Percentiles rank a stretch among this genome's conserved stretches.
phyloP scores from a whole-genome alignment of 192 early-diverging fungal genomes.

The Nowakowskiella sp. region DNA sequence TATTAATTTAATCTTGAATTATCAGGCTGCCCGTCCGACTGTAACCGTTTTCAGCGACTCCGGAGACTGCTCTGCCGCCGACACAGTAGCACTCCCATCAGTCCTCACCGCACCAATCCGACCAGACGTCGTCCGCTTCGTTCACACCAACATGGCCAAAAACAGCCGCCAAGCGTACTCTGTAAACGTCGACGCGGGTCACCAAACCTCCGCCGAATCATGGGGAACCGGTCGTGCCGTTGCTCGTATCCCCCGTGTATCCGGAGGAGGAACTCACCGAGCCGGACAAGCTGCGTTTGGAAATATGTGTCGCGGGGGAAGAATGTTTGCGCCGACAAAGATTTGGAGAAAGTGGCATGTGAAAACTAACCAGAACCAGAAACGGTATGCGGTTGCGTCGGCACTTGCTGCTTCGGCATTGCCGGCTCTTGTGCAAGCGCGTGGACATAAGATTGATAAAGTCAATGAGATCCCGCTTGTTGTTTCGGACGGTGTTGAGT shows the following conservation, averaged over 20 bases:
- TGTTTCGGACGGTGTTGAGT: conserved; percentile 68
- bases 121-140: conserved; percentile 85
- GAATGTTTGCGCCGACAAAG: conserved; percentile 99
- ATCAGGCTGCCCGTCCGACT: conserved; percentile 64
- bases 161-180: conserved; percentile 97
- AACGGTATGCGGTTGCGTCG: conserved; percentile 93
- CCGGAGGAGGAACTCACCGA: conserved; percentile 91
- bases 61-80: conserved; percentile 58
- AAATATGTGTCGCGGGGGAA: conserved; percentile 99
- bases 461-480: conserved; percentile 94
- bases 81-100: conserved; percentile 73
- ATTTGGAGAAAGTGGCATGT: conserved; percentile 99
- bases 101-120: conserved; percentile 97
- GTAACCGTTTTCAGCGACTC: conserved; percentile 81
- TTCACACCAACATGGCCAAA: conserved; percentile 98
- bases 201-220: conserved; percentile 96
- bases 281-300: conserved; percentile 98
- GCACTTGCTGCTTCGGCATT: conserved; percentile 92
- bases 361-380: conserved; percentile 97
- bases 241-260: conserved; percentile 98
- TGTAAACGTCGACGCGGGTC: conserved; percentile 91
- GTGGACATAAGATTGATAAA: conserved; percentile 91
- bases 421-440: conserved; percentile 84
- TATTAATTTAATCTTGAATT: too few species aligned
- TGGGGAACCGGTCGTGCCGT: conserved; percentile 82